Percentiles rank a stretch among this genome's conserved stretches.
These are phyloP conservation scores for Oehlia diaphana DNA, from an alignment of 192 early-diverging fungal species.

Conservation along the genomic window DNA sequence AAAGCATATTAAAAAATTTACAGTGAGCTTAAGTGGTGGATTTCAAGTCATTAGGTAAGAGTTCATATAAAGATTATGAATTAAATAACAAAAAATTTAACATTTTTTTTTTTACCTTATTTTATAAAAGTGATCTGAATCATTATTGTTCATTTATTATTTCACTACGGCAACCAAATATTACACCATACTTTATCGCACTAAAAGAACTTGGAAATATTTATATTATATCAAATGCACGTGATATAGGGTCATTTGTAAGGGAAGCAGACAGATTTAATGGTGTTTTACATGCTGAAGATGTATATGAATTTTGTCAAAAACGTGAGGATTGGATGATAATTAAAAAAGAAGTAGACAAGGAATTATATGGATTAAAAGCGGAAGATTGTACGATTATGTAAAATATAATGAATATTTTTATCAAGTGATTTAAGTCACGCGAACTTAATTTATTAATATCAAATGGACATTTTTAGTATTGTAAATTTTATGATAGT, in stretches of 20 bases:
- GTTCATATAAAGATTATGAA: not conserved
- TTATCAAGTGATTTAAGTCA: too few relatives aligned
- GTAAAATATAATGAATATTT: slow-evolving; percentile 33
- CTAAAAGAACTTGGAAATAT: slow-evolving; percentile 83
- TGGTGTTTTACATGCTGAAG: slow-evolving; percentile 72
- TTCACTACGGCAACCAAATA: slow-evolving; percentile 57
- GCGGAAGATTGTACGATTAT: slow-evolving; percentile 52
- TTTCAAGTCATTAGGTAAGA: slow-evolving; percentile 82
- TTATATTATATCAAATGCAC: slow-evolving; percentile 71
- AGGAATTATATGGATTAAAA: slow-evolving; percentile 42
- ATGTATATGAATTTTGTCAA: slow-evolving; percentile 80
- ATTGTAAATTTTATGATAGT: too few relatives aligned
- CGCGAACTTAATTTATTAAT: too few relatives aligned
- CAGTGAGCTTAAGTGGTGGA: slow-evolving; percentile 81
- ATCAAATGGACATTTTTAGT: too few relatives aligned
- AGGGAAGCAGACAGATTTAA: slow-evolving; percentile 76
- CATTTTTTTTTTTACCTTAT: not conserved
- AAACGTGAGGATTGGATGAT: slow-evolving; percentile 76
- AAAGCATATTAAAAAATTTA: slow-evolving; percentile 81
- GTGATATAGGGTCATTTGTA: slow-evolving; percentile 73
- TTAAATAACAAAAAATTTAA: slow-evolving; percentile 14
- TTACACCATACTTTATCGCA: slow-evolving; percentile 73
- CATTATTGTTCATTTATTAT: slow-evolving; percentile 73
- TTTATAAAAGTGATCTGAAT: slow-evolving; percentile 69
- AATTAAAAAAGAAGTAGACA: slow-evolving; percentile 75